Base-by-base conservation (phyloP, 768 basidiomycete species). In the Xerocomellus intermedius region DNA sequence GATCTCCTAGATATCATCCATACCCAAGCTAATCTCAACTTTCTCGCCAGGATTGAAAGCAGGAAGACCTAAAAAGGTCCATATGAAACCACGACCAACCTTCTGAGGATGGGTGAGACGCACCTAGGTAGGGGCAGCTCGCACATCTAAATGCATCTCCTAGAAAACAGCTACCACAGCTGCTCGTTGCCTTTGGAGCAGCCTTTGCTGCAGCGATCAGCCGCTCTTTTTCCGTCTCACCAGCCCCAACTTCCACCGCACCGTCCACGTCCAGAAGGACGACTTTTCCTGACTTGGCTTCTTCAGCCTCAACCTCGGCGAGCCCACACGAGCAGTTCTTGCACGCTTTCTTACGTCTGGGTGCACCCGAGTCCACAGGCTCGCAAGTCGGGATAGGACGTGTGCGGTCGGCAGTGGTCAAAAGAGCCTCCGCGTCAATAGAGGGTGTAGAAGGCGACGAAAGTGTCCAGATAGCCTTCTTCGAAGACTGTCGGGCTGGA, bases 11-110 rank as follows among this genome's bases (percentile, higher is more conserved):
- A 94, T 82, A 71, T 97, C 94, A 70, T 95, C 94, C 86, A 90
- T 91, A 48, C 81, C 83, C 57, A 94, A 80, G 66, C 89, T 83
- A 56, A 95, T 91, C 77, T 93, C 87, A 26, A 99, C 94, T 76
- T 98, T 96, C 77, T 98, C 94, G 52, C 97, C 97, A 2, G 97
- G 96, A 72, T 96, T 91, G 78, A 99, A 98, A 13, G 96, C 93
- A 43, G 97, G 97, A 28, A 98, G 81, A 62, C 97, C 96, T 98
- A 63, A n/a, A 41, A 30, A 13, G n/a, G 38, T 30, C 36, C 57
- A 44, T 32, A 26, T 59, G 50, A 61, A 53, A 52, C 39, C 19
- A 45, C 56, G 22, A 58, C 56, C 37, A 56, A 28, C 55, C 26
- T 16, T 16, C 21, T 50, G 53, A 48, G 39, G 35, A 30, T 42